These are phyloP conservation scores for Chimonanthus salicifolius DNA, from an alignment of 164 flowering plant species.

Conservation along the genomic window DNA sequence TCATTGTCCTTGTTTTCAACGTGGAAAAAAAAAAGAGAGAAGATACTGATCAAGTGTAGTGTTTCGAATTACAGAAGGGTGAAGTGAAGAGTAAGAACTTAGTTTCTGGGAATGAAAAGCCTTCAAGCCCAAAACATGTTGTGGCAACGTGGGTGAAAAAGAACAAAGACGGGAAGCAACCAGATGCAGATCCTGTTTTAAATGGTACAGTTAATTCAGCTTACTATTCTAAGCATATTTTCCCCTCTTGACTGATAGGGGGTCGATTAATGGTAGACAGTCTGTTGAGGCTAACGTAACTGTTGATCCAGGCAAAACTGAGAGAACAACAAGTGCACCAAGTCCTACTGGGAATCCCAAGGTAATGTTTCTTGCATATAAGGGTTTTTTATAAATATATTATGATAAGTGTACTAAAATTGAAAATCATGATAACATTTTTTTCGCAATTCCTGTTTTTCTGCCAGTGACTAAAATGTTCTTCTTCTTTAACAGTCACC, in stretches of 20 bases:
- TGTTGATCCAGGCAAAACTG: conserved; percentile 14
- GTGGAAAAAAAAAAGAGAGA: not conserved
- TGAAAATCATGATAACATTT: not conserved
- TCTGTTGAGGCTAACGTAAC: conserved; percentile 19
- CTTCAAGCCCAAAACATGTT: conserved; percentile 21
- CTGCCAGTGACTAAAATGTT: not conserved
- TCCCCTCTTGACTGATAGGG: conserved; percentile 20
- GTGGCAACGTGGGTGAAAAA: conserved; percentile 28
- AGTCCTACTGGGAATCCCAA: conserved; percentile 10
- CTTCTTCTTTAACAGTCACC: conserved; percentile 28
- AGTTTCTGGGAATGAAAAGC: conserved; percentile 21
- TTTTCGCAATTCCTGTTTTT: not conserved
- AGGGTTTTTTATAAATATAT: not conserved
- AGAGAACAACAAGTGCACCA: conserved; percentile 18
- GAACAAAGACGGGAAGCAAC: conserved; percentile 36
- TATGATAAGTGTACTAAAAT: not conserved
- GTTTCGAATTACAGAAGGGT: not conserved
- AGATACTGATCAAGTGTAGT: not conserved
- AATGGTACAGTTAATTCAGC: conserved; percentile 37
- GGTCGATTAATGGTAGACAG: conserved; percentile 37
- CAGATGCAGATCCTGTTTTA: conserved; percentile 21
- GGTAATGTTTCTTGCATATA: conserved; percentile 11
- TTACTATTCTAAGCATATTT: conserved; percentile 33
- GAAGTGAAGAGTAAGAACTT: not conserved
- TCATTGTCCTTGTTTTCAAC: not conserved